Evolutionary conservation across 1,284 basidiomycete genomes (phyloP), one percentile per base, ranked within the genome.

Genomic region (Tranzscheliella williamsii): DNA sequence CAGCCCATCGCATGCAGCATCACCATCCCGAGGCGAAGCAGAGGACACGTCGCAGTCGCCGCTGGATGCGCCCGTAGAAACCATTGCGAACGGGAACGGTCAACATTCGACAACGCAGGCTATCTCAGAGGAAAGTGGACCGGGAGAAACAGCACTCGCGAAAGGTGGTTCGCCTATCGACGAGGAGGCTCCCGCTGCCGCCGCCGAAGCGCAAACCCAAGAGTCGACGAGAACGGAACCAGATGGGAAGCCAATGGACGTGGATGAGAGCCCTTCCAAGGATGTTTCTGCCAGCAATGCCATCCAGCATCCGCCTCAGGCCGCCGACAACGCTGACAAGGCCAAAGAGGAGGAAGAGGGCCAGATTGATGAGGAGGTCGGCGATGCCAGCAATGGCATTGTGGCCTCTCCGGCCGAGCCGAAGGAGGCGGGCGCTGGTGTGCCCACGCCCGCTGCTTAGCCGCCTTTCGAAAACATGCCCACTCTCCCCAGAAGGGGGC

Each of bases 261-360:
- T 39, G 16, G 22, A 39, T 17, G 44, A 39, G 22, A 23, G 30
- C 5, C 11, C 27, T 29, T 29, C 38, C 13, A 26, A 47, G 22
- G 34, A 12, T 18, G 17, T 21, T n/a, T 17, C 22, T 13, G 37
- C 13, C 15, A 18, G 27, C 5, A 27, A 31, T 20, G 30, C 16
- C 26, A 22, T 15, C 33, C n/a, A n/a, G 18, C 8, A 11, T 34
- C 33, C 8, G 18, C 9, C n/a, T 16, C 18, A n/a, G 24, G 24
- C 42, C 8, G 43, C 40, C 11, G 33, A 50, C 31, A 24, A 26
- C 18, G 42, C 23, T 21, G 30, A 46, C 9, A 34, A 44, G 7
- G 31, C 6, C 20, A 20, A 23, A 3, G 24, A 36, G 5, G 42
- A 44, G 6, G 42, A 44, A 20, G 42, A 41, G 30, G 46, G 46